phyloP scores from a whole-genome alignment of 179 eudicot species.

The Gypsophila paniculata region DNA sequence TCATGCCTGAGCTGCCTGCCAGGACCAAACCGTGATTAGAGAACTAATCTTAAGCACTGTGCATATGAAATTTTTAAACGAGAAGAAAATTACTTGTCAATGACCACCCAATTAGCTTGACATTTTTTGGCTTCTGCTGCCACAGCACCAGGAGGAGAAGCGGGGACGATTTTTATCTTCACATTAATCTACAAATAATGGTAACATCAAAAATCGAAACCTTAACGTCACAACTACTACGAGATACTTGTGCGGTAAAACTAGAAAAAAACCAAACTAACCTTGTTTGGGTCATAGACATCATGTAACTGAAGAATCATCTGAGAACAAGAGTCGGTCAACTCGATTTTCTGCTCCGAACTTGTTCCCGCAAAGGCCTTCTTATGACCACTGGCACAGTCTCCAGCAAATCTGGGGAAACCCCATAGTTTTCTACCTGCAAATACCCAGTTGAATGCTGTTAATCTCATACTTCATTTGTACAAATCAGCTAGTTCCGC shows the following conservation, averaged over 20 bases:
- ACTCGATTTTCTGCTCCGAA: slow-evolving; percentile 68
- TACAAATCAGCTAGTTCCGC: background rate
- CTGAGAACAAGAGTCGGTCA: slow-evolving; percentile 82
- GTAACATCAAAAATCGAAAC: slow-evolving; percentile 11
- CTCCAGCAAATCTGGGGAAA: slow-evolving; percentile 91
- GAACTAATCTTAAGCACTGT: background rate
- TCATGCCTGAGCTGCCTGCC: slow-evolving; percentile 76
- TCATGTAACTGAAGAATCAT: slow-evolving; percentile 94
- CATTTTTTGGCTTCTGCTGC: slow-evolving; percentile 76
- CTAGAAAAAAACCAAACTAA: slow-evolving; percentile 13
- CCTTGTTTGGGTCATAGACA: slow-evolving; percentile 85
- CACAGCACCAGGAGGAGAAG: slow-evolving; percentile 71
- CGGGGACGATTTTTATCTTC: slow-evolving; percentile 72
- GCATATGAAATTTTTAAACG: background rate
- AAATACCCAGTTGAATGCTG: slow-evolving; percentile 13
- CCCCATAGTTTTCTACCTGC: slow-evolving; percentile 81
- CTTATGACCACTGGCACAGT: slow-evolving; percentile 76
- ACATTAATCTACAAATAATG: slow-evolving; percentile 57
- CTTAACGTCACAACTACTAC: background rate
- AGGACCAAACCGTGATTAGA: slow-evolving; percentile 19
- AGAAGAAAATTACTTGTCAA: slow-evolving; percentile 67
- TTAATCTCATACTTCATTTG: background rate
- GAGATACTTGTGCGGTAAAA: background rate
- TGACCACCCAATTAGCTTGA: slow-evolving; percentile 78
- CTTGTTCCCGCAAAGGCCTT: slow-evolving; percentile 52